Conservation (phyloP, 2,329 filamentous ascomycete species). For the Biscogniauxia mediterranea region DNA sequence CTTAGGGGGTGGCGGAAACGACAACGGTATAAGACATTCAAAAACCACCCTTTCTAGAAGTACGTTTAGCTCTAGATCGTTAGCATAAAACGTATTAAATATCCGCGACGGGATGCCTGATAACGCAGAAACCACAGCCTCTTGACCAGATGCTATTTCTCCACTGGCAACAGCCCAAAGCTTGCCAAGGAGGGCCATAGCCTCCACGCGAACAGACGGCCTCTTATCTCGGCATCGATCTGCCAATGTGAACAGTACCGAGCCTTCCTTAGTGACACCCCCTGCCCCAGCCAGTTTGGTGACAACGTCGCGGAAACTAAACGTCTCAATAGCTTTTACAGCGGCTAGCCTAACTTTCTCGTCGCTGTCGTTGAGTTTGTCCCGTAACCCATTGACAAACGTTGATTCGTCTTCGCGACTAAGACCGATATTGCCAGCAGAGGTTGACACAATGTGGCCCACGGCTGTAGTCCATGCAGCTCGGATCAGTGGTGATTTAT, state of each 20-base stretch:
- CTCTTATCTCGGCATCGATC: constrained; percentile 88
- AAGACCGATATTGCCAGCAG: constrained; percentile 84
- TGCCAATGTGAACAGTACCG: constrained; percentile 76
- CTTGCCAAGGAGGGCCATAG: constrained; percentile 78
- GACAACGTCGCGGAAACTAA: constrained; percentile 77
- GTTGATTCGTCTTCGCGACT: constrained; percentile 77
- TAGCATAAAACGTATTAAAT: constrained; percentile 85
- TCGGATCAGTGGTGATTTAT: constrained; percentile 80
- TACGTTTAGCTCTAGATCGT: constrained; percentile 81
- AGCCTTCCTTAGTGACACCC: constrained; percentile 71
- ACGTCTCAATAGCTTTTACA: constrained; percentile 79
- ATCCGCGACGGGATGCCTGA: constrained; percentile 81
- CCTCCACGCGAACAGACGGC: constrained; percentile 76
- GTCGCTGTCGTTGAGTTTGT: constrained; percentile 83
- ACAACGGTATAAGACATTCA: constrained; percentile 86
- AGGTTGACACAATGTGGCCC: constrained; percentile 86
- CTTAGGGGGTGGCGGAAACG: constrained; percentile 71
- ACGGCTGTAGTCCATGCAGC: constrained; percentile 82
- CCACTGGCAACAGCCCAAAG: constrained; percentile 93
- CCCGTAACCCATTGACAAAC: constrained; percentile 71
- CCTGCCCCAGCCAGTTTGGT: constrained; percentile 77
- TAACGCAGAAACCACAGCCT: constrained; percentile 71
- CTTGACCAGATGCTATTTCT: constrained; percentile 80
- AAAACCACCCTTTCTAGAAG: constrained; percentile 82
- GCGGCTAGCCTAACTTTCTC: constrained; percentile 88